A percentile compares a stretch with the other conserved stretches of the same genome.
Evolutionary conservation across 192 early-diverging fungal genomes (phyloP).

Genomic region (Lobosporangium transversale): DNA sequence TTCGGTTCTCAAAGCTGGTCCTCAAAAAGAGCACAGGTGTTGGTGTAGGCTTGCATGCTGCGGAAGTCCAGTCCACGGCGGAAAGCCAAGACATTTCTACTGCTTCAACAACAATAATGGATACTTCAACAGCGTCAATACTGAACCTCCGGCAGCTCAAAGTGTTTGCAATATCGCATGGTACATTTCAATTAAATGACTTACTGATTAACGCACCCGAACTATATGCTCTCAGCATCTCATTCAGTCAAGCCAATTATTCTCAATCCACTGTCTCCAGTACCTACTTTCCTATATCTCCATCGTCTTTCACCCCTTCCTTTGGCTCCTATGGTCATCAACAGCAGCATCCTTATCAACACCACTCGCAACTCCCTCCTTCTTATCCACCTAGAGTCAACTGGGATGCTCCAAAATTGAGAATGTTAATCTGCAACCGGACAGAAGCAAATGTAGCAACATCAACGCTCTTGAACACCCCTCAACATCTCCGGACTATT

Average conservation of each 20-base stretch:
- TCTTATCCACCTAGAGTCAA: conserved; percentile 1
- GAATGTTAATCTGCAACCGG: conserved; percentile 18
- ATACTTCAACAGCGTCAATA: neutral
- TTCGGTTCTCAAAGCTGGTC: conserved; percentile 25
- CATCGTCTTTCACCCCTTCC: neutral
- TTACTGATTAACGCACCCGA: conserved; percentile 21
- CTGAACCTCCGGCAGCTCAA: conserved; percentile 22
- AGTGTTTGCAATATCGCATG: conserved; percentile 18
- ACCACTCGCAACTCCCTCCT: too few species aligned
- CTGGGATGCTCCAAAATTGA: conserved; percentile 21
- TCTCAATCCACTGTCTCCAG: neutral
- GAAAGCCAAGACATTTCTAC: too few species aligned
- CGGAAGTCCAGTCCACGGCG: neutral
- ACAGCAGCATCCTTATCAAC: neutral
- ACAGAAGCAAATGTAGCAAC: conserved; percentile 11
- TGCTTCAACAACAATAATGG: neutral
- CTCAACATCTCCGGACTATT: neutral
- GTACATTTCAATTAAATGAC: neutral
- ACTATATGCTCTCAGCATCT: conserved; percentile 2
- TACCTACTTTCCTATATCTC: neutral
- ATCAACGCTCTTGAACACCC: neutral
- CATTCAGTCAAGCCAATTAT: conserved; percentile 30
- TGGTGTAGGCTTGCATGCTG: conserved; percentile 3
- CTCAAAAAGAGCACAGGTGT: conserved; percentile 13
- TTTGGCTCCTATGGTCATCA: neutral